Percentiles rank a stretch among this genome's conserved stretches.
phyloP scores from a whole-genome alignment of 2,329 filamentous ascomycete species.

The Colletotrichum sp. region DNA sequence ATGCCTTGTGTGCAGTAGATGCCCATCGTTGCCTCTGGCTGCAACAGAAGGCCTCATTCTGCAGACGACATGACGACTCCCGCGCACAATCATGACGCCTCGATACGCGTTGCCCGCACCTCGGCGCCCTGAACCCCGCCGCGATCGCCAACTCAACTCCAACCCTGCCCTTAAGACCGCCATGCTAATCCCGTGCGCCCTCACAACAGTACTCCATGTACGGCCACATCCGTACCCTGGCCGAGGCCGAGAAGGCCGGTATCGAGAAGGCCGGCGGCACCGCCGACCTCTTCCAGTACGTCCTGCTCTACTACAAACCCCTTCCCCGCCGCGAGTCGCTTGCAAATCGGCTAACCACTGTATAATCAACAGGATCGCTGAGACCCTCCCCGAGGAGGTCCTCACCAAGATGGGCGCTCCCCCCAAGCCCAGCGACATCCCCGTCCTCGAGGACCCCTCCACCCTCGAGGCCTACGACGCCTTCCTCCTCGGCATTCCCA shows the following conservation, averaged over 20 bases:
- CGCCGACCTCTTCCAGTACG: slow-evolving; percentile 82
- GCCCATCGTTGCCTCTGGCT: background rate
- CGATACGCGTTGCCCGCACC: background rate
- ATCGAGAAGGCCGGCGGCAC: slow-evolving; percentile 86
- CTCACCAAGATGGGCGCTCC: slow-evolving; percentile 91
- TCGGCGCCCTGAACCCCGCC: background rate
- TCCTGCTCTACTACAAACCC: background rate
- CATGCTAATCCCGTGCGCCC: background rate
- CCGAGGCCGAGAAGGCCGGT: slow-evolving; percentile 89
- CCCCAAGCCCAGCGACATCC: slow-evolving; percentile 71
- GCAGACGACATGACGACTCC: background rate
- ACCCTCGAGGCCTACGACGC: slow-evolving; percentile 77
- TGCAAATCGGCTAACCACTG: background rate
- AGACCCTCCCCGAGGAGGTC: slow-evolving; percentile 87
- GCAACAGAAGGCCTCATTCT: background rate
- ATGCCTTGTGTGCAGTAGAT: background rate
- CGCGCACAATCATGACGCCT: background rate
- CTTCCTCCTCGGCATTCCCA: slow-evolving; percentile 93
- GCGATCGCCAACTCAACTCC: background rate
- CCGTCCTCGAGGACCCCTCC: slow-evolving; percentile 62
- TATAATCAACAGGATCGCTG: slow-evolving; percentile 64
- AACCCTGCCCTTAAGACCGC: background rate
- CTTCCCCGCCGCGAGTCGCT: background rate
- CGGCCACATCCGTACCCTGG: slow-evolving; percentile 85
- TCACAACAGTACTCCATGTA: slow-evolving; percentile 84